A percentile compares a stretch with the other conserved stretches of the same genome.
Conservation (phyloP, 352 stramenopile genomes). For the Globisporangium barbulae region DNA sequence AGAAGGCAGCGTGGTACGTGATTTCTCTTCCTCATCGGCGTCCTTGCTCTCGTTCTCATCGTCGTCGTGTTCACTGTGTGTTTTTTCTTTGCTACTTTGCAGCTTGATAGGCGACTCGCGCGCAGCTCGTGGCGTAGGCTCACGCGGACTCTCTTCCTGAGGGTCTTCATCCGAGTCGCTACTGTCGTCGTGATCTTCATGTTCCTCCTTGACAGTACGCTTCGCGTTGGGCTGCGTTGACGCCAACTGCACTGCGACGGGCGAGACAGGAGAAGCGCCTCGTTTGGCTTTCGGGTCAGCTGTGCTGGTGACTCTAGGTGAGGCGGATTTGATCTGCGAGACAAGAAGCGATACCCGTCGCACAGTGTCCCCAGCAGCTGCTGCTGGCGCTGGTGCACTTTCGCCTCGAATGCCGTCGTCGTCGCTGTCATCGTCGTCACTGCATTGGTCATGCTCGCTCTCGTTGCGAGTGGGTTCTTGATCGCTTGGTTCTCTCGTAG, state of each 20-base stretch:
- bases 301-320: constrained; percentile 18
- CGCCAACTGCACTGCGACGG: constrained; percentile 7
- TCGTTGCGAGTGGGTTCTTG: background rate
- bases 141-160: constrained; percentile 40
- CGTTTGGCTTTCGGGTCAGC: background rate
- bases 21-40: constrained; percentile 7
- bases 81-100: background rate
- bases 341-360: constrained; percentile 39
- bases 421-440: constrained; percentile 9
- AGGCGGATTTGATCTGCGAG: constrained; percentile 56
- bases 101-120: background rate
- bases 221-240: background rate
- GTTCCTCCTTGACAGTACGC: constrained; percentile 5
- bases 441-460: background rate
- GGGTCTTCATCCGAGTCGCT: constrained; percentile 31
- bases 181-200: constrained; percentile 24
- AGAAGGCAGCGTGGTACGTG: background rate
- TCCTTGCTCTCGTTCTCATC: constrained; percentile 20
- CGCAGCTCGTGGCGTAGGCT: constrained; percentile 10
- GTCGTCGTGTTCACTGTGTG: constrained; percentile 6
- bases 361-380: constrained; percentile 2
- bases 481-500: background rate
- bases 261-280: constrained; percentile 11
- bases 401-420: constrained; percentile 13
- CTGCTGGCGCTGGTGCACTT: background rate